phyloP scores from a whole-genome alignment of 2,329 filamentous ascomycete species.

The Talaromyces sp. region DNA sequence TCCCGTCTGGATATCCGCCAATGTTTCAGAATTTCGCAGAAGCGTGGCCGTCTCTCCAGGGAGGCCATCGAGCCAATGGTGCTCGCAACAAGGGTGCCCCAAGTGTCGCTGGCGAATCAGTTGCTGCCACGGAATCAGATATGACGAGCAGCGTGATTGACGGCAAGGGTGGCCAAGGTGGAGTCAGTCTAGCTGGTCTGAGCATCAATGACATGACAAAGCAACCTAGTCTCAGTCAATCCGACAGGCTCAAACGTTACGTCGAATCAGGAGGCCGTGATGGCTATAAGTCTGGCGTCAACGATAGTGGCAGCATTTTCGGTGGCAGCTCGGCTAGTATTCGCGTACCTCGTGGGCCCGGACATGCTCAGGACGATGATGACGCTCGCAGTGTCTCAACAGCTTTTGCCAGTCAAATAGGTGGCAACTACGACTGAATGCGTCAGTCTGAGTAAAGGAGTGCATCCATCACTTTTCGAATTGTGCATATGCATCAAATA shows the following conservation, averaged over 20 bases:
- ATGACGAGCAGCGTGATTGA: conserved; percentile 73
- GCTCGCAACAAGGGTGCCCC: conserved; percentile 64
- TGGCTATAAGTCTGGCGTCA: conserved; percentile 48
- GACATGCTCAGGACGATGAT: conserved; percentile 64
- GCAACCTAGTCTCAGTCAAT: conserved; percentile 71
- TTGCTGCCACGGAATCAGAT: conserved; percentile 88
- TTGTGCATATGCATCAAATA: neutral
- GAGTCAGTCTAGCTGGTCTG: conserved; percentile 82
- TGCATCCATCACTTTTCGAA: neutral
- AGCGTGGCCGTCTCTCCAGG: conserved; percentile 79
- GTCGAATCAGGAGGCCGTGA: conserved; percentile 77
- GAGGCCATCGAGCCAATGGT: conserved; percentile 61
- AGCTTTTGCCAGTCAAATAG: conserved; percentile 92
- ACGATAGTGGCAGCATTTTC: conserved; percentile 63
- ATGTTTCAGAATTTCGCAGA: conserved; percentile 97
- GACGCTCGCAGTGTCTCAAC: conserved; percentile 96
- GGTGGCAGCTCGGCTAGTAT: conserved; percentile 56
- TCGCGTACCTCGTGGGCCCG: conserved; percentile 46
- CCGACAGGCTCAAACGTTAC: conserved; percentile 89
- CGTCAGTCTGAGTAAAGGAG: neutral
- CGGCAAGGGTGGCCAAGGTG: conserved; percentile 73
- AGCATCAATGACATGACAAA: conserved; percentile 69
- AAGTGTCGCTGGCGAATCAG: conserved; percentile 86
- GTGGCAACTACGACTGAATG: conserved; percentile 60
- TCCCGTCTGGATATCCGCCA: conserved; percentile 78